A percentile compares a stretch with the other conserved stretches of the same genome.
Conservation (phyloP, 768 basidiomycete genomes). For the Podaxis sp. region DNA sequence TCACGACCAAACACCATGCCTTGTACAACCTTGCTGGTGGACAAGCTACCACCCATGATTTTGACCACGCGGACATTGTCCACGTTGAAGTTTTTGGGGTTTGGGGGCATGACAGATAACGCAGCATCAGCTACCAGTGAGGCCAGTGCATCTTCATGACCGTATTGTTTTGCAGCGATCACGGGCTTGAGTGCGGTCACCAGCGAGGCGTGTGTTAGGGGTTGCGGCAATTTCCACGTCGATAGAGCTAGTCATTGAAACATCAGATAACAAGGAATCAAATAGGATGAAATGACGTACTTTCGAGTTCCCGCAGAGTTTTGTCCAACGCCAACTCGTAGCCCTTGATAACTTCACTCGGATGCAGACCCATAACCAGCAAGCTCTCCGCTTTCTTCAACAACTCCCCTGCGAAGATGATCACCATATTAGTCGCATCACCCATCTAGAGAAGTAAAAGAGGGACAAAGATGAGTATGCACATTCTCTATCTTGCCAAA, state of each 20-base stretch:
- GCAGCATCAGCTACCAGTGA: constrained; percentile 90
- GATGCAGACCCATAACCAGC: constrained; percentile 94
- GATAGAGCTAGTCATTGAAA: constrained; percentile 52
- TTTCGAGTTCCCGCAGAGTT: constrained; percentile 83
- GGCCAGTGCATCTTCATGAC: constrained; percentile 80
- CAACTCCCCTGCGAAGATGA: constrained; percentile 94
- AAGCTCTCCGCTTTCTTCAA: constrained; percentile 91
- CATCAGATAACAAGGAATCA: constrained; percentile 13
- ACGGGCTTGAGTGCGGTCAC: constrained; percentile 79
- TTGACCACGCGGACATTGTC: constrained; percentile 98
- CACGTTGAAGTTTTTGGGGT: constrained; percentile 92
- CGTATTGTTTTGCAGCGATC: constrained; percentile 97
- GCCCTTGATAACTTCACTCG: constrained; percentile 91
- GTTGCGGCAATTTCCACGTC: constrained; percentile 63
- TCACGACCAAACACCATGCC: constrained; percentile 99
- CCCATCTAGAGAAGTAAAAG: constrained; percentile 65
- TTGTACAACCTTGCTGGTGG: constrained; percentile 80
- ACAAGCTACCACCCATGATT: constrained; percentile 92
- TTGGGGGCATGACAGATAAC: constrained; percentile 84
- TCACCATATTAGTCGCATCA: constrained; percentile 91
- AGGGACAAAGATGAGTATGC: background rate
- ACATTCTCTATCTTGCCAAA: background rate
- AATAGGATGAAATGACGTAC: constrained; percentile 43
- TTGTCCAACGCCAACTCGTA: constrained; percentile 89
- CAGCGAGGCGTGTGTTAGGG: constrained; percentile 65